Percentiles rank a stretch among this genome's conserved stretches.
Conservation (phyloP, 2,329 filamentous ascomycete species). For the Cladosporium oxysporum region DNA sequence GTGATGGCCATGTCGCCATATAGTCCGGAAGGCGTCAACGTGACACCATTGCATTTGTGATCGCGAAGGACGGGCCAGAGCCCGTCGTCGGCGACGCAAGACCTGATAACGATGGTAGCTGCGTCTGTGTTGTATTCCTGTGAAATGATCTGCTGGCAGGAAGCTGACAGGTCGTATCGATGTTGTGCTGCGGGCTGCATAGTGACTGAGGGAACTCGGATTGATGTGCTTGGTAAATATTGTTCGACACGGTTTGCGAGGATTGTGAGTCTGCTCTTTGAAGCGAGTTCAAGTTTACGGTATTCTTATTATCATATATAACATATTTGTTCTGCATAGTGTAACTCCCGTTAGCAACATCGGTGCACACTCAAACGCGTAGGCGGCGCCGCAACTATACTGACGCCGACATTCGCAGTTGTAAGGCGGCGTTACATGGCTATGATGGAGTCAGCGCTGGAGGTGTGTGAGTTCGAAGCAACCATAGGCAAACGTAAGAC, state of each 20-base stretch:
- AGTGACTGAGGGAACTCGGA: not conserved
- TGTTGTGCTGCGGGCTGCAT: conserved; percentile 11
- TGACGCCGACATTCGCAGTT: not conserved
- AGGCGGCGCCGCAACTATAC: not conserved
- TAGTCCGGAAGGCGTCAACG: conserved; percentile 36
- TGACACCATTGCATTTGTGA: conserved; percentile 38
- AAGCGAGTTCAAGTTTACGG: not conserved
- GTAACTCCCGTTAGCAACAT: not conserved
- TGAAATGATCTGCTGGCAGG: conserved; percentile 29
- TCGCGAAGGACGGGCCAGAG: conserved; percentile 32
- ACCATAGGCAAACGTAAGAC: not conserved
- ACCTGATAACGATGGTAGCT: conserved; percentile 28
- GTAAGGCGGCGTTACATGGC: not conserved
- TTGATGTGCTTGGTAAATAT: not conserved
- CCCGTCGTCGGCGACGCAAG: conserved; percentile 28
- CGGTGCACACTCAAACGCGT: not conserved
- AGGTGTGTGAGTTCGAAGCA: not conserved
- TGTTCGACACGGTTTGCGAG: not conserved
- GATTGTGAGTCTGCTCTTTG: not conserved
- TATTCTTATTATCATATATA: not conserved
- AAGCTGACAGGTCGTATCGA: conserved; percentile 26
- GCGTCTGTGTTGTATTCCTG: conserved; percentile 22
- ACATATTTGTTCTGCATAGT: not conserved
- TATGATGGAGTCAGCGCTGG: not conserved
- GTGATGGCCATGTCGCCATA: conserved; percentile 39